phyloP scores from a whole-genome alignment of 2,329 filamentous ascomycete species.

The Pseudopithomyces chartarum region DNA sequence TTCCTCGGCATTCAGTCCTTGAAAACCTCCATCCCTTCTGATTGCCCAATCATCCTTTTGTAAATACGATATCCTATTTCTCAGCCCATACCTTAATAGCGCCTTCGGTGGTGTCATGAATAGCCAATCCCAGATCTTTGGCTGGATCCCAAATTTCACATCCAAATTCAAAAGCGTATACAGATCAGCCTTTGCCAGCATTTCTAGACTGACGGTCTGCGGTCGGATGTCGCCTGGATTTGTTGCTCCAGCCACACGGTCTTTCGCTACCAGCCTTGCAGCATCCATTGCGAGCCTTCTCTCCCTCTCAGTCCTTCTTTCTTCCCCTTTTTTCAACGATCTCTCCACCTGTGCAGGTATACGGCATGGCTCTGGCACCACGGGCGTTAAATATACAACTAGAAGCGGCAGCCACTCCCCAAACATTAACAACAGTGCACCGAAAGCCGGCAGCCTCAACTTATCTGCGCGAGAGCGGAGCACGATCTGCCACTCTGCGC shows the following conservation, averaged over 20 bases:
- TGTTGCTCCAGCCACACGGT: constrained; percentile 9
- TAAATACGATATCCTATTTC: constrained; percentile 65
- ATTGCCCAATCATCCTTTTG: constrained; percentile 74
- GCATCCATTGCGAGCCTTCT: constrained; percentile 20
- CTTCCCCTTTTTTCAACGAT: constrained; percentile 58
- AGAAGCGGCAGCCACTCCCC: constrained; percentile 87
- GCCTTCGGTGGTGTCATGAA: constrained; percentile 48
- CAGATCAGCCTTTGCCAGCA: constrained; percentile 15
- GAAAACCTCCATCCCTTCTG: constrained; percentile 63
- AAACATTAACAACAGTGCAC: constrained; percentile 73
- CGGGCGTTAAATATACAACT: constrained; percentile 70
- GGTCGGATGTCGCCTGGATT: background rate
- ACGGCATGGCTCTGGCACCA: constrained; percentile 81
- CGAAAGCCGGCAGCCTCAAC: constrained; percentile 78
- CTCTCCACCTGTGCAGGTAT: constrained; percentile 77
- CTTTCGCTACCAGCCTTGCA: constrained; percentile 19
- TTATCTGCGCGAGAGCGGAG: constrained; percentile 73
- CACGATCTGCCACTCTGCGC: constrained; percentile 73
- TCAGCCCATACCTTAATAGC: constrained; percentile 61
- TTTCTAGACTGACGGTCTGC: constrained; percentile 6
- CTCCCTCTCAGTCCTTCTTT: constrained; percentile 26
- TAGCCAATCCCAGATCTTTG: constrained; percentile 46
- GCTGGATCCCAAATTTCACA: constrained; percentile 30
- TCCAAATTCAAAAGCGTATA: constrained; percentile 26
- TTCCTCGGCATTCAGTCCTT: constrained; percentile 66